These are phyloP conservation scores for Lactarius hatsudake DNA, from an alignment of 768 basidiomycete species.

Conservation along the genomic window DNA sequence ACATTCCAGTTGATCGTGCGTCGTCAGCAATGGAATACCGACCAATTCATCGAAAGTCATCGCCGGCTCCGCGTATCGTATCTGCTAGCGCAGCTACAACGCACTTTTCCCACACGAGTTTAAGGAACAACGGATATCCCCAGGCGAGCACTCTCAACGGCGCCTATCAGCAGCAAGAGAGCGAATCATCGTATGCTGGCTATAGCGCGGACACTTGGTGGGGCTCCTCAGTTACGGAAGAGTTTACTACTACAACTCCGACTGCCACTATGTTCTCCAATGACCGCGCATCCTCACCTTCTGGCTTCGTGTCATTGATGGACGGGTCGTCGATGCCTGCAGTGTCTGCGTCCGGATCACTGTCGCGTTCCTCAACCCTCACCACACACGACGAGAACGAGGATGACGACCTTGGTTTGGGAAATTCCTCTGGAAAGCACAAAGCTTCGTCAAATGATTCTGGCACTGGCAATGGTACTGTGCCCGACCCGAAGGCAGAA, in stretches of 20 bases:
- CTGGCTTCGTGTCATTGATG: constrained; percentile 79
- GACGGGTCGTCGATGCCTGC: constrained; percentile 48
- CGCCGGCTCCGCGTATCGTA: constrained; percentile 52
- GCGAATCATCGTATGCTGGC: neutral
- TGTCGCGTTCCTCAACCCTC: constrained; percentile 24
- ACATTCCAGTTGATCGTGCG: constrained; percentile 61
- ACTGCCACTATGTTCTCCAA: constrained; percentile 64
- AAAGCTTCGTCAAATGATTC: constrained; percentile 35
- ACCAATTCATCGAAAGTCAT: constrained; percentile 42
- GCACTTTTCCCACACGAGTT: constrained; percentile 47
- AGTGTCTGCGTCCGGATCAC: constrained; percentile 26
- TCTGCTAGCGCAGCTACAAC: constrained; percentile 53
- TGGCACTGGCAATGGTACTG: constrained; percentile 31
- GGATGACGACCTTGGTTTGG: constrained; percentile 88
- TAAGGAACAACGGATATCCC: constrained; percentile 31
- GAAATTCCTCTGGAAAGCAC: constrained; percentile 57
- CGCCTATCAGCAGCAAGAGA: constrained; percentile 8
- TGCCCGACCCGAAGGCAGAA: constrained; percentile 17
- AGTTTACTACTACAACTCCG: constrained; percentile 51
- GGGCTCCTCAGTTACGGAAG: constrained; percentile 47
- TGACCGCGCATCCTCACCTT: constrained; percentile 33
- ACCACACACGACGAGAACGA: constrained; percentile 51
- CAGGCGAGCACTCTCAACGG: neutral
- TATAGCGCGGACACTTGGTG: constrained; percentile 50
- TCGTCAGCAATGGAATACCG: constrained; percentile 80